A percentile compares a stretch with the other conserved stretches of the same genome.
These are phyloP conservation scores for Beta lomatogona DNA, from an alignment of 179 eudicot species.

Conservation along the genomic window DNA sequence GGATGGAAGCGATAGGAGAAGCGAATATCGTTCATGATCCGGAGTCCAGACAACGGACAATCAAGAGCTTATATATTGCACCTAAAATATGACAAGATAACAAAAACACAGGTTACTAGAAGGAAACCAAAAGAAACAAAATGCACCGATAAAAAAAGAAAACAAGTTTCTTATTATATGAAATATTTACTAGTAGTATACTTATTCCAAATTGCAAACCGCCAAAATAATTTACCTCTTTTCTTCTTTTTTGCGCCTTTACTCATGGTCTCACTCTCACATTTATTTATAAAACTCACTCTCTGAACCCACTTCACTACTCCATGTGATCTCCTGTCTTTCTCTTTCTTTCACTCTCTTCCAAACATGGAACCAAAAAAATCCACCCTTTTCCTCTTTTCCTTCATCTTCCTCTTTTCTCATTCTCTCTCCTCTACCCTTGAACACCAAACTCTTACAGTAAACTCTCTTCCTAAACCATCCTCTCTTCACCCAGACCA, in stretches of 20 bases:
- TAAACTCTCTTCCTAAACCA: conserved; percentile 52
- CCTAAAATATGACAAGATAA: not conserved
- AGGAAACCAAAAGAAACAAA: conserved; percentile 6
- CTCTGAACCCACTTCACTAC: conserved; percentile 15
- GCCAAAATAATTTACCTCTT: conserved; percentile 3
- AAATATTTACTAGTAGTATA: too few species aligned
- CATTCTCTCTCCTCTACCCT: conserved; percentile 28
- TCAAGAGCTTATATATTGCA: not conserved
- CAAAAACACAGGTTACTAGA: not conserved
- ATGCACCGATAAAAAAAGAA: conserved; percentile 21
- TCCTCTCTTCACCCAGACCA: conserved; percentile 15
- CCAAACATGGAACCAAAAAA: conserved; percentile 24
- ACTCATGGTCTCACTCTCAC: not conserved
- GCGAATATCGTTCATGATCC: too few species aligned
- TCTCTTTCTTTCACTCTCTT: conserved; percentile 21
- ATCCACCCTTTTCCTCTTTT: not conserved
- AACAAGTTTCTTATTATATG: too few species aligned
- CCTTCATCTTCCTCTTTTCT: conserved; percentile 27
- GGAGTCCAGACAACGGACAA: too few species aligned
- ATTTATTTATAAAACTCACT: conserved; percentile 21
- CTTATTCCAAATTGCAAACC: conserved; percentile 14
- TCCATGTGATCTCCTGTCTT: conserved; percentile 23
- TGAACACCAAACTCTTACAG: conserved; percentile 44
- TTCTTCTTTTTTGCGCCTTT: too few species aligned
- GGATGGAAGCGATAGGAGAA: too few species aligned